phyloP scores from a whole-genome alignment of 352 stramenopile genomes.

The Aphanomyces stellatus region DNA sequence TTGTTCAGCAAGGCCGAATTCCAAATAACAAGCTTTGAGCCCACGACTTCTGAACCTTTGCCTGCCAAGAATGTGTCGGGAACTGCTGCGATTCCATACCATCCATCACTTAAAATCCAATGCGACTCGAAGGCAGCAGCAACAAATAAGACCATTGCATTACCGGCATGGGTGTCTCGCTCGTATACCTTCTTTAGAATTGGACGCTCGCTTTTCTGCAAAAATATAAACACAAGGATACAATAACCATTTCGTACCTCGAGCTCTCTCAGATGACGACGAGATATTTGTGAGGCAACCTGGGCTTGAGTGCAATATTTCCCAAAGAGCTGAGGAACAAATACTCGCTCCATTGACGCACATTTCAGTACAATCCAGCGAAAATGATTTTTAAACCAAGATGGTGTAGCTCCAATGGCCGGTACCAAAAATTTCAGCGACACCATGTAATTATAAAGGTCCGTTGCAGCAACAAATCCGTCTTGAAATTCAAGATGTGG shows the following conservation, averaged over 20 bases:
- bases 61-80: constrained; percentile 34
- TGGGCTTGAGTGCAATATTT: constrained; percentile 55
- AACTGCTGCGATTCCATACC: constrained; percentile 57
- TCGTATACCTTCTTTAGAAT: constrained; percentile 63
- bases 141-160: constrained; percentile 57
- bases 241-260: constrained; percentile 18
- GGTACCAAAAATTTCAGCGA: constrained; percentile 1
- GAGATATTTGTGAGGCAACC: constrained; percentile 42
- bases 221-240: neutral
- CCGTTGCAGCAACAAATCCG: neutral
- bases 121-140: constrained; percentile 42
- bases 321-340: constrained; percentile 36
- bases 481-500: neutral
- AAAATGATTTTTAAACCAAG: constrained; percentile 69
- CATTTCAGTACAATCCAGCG: constrained; percentile 69
- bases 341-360: constrained; percentile 41
- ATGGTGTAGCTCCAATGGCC: constrained; percentile 28
- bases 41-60: constrained; percentile 33
- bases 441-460: constrained; percentile 15
- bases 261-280: constrained; percentile 47
- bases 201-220: constrained; percentile 29
- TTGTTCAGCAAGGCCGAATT: constrained; percentile 55
- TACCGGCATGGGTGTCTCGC: constrained; percentile 50
- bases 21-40: constrained; percentile 58
- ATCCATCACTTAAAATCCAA: constrained; percentile 66